Evolutionary conservation across 129 eudicot species (phyloP).

Genomic region (Flaveria linearis): DNA sequence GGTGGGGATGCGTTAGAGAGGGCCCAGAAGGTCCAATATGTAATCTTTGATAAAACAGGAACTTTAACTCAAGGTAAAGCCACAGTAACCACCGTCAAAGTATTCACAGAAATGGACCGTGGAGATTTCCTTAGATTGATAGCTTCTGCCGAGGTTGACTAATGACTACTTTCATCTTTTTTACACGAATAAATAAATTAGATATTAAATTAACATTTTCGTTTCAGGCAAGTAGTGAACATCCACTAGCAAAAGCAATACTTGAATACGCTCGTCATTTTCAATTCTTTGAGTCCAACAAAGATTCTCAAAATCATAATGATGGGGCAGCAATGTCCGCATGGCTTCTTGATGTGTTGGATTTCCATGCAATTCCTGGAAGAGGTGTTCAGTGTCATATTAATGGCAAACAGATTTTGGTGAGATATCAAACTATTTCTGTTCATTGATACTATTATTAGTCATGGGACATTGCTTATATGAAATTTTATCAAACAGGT

Average conservation of each 20-base stretch:
- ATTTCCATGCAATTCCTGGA: conserved; percentile 84
- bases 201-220: not conserved
- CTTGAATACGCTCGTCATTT: conserved; percentile 89
- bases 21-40: conserved; percentile 89
- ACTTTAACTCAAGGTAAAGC: conserved; percentile 98
- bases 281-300: conserved; percentile 73
- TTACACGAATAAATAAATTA: not conserved
- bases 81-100: conserved; percentile 75
- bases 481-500: conserved; percentile 49
- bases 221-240: conserved; percentile 90
- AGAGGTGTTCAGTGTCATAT: conserved; percentile 82
- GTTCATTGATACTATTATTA: not conserved
- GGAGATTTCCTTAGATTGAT: conserved; percentile 87
- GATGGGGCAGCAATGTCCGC: conserved; percentile 50
- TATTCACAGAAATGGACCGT: conserved; percentile 76
- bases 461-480: conserved; percentile 23
- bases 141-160: conserved; percentile 94
- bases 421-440: conserved; percentile 28
- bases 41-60: conserved; percentile 94
- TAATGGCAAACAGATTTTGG: conserved; percentile 70
- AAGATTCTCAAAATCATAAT: conserved; percentile 39
- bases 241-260: conserved; percentile 91
- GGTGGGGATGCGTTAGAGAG: conserved; percentile 96
- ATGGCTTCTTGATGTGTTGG: conserved; percentile 85
- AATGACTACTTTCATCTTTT: not conserved